These are phyloP conservation scores for Acacia confusa DNA, from an alignment of 306 rosid species.

Conservation along the genomic window DNA sequence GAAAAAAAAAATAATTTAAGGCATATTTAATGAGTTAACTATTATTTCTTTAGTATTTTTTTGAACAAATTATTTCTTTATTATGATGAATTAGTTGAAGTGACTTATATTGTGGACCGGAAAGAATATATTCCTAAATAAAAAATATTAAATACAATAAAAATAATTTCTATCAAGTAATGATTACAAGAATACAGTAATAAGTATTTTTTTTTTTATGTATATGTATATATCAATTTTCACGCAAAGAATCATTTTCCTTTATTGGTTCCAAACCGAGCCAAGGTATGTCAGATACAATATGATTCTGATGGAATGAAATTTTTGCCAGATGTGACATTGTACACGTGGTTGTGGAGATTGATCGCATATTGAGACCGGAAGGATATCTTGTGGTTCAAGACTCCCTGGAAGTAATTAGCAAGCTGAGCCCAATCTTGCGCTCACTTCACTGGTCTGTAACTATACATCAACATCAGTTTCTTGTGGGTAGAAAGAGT, in stretches of 20 bases:
- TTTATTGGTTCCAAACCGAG: too few relatives aligned
- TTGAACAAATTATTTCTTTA: too few relatives aligned
- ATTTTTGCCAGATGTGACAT: conserved; percentile 66
- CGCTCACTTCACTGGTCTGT: conserved; percentile 80
- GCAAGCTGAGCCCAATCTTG: conserved; percentile 60
- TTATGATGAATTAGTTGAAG: too few relatives aligned
- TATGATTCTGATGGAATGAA: conserved; percentile 23
- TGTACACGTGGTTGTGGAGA: conserved; percentile 61
- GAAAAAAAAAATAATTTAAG: too few relatives aligned
- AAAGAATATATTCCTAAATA: too few relatives aligned
- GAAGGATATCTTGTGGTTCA: conserved; percentile 71
- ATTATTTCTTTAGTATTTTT: too few relatives aligned
- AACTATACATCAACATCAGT: conserved; percentile 49
- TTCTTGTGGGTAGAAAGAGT: conserved; percentile 73
- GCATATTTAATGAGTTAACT: too few relatives aligned
- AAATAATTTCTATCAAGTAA: not conserved
- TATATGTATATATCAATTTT: not conserved
- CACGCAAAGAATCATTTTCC: not conserved
- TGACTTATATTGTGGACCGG: too few relatives aligned
- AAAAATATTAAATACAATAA: too few relatives aligned
- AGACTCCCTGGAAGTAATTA: conserved; percentile 65
- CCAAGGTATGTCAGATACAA: not conserved
- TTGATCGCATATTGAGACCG: conserved; percentile 89
- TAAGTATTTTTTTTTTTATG: not conserved
- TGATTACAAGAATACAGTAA: not conserved